Conservation (phyloP, 2,329 filamentous ascomycete genomes). For the Mariannaea elegans region DNA sequence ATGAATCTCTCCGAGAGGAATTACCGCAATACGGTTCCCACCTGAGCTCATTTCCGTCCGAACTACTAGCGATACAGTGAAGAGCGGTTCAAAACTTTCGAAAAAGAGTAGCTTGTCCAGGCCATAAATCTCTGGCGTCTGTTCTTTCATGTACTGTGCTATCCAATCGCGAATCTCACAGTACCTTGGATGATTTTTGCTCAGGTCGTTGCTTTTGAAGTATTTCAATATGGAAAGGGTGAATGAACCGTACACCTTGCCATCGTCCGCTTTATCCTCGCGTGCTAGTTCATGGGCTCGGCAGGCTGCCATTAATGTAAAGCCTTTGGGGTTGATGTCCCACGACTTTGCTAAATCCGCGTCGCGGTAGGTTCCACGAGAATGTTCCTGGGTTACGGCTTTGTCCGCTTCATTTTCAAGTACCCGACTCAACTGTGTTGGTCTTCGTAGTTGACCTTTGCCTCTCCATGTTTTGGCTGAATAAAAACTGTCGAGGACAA, state of each 20-base stretch:
- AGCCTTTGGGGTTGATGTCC: constrained; percentile 16
- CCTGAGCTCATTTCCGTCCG: too few species aligned
- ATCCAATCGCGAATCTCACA: too few species aligned
- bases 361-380: too few species aligned
- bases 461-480: constrained; percentile 13
- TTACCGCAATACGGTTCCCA: too few species aligned
- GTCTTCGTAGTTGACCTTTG: background rate
- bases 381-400: too few species aligned
- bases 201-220: too few species aligned
- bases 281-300: constrained; percentile 1
- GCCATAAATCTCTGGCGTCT: constrained; percentile 13
- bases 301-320: constrained; percentile 21
- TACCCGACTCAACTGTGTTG: too few species aligned
- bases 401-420: too few species aligned
- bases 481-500: constrained; percentile 20
- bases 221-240: too few species aligned
- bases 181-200: too few species aligned
- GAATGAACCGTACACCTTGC: constrained; percentile 8
- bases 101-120: constrained; percentile 14
- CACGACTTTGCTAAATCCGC: constrained; percentile 1
- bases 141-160: too few species aligned
- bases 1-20: constrained; percentile 10
- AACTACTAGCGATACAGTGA: background rate
- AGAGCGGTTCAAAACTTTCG: constrained; percentile 14
- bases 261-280: constrained; percentile 1